Evolutionary conservation across 352 stramenopile species (phyloP), one percentile per base, ranked within the genome.

Genomic region (Globisporangium carolinianum): DNA sequence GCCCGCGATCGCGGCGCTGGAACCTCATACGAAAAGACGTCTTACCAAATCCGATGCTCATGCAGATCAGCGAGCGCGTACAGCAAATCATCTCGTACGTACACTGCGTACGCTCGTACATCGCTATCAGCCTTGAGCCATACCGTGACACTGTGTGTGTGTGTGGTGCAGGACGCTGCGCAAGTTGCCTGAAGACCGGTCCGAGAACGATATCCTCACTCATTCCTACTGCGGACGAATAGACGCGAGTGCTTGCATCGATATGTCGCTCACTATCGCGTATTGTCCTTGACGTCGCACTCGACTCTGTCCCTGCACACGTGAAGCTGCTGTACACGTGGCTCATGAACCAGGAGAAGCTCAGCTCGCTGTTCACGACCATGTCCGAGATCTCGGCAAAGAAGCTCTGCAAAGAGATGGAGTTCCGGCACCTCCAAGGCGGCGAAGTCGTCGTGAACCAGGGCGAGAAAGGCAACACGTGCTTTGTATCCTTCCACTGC

Each of bases 301-400:
- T 47, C 42, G 15, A 8, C n/a, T 14, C 12, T 8, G 12, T 17
- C 10, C 61, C 54, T 39, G 73, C 70, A 82, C 59, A 71, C 78
- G 36, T 54, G 45, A 87, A 86, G 63, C 64, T 89, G 57, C 57
- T 94, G 53, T 94, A 91, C 57, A 67, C 67, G 65, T 94, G 83
- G 83, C 73, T 91, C 45, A 94, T 94, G 83, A 85, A 82, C 58
- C 80, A 94, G 55, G 83, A 94, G 48, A 93, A 94, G 57, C 77
- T 94, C 39, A 94, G 82, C 57, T 87, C 83, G 11, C 72, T 94
- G 11, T 90, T 93, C 57, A 89, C 82, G 58, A 91, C 83, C 47
- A 91, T 94, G 83, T 87, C 81, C 7, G 83, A 94, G 61, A 72
- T 87, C 10, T 88, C 83, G 18, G 79, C 79, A 43, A 91, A 91